phyloP scores from a whole-genome alignment of 257 asterid genomes.

The Solanum phureja region DNA sequence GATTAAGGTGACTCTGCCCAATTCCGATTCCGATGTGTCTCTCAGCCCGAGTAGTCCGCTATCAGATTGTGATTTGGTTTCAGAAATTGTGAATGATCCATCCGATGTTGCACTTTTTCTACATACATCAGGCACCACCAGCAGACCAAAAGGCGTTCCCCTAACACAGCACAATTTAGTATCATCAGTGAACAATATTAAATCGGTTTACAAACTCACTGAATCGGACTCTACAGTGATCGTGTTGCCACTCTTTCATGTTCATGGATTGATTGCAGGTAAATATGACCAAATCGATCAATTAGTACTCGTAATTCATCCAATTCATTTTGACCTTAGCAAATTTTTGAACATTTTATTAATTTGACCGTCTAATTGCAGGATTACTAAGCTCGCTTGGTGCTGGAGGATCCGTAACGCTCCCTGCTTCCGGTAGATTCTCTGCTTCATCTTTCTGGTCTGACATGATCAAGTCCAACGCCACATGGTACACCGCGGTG shows the following conservation, averaged over 20 bases:
- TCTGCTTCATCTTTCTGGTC: constrained; percentile 91
- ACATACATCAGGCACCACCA: constrained; percentile 98
- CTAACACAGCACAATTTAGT: constrained; percentile 67
- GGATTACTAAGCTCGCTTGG: constrained; percentile 76
- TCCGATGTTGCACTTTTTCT: constrained; percentile 78
- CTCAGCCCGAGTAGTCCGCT: constrained; percentile 29
- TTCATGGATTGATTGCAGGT: constrained; percentile 75
- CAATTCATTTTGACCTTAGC: not conserved
- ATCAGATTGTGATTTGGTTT: constrained; percentile 22
- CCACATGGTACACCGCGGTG: constrained; percentile 96
- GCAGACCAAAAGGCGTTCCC: constrained; percentile 97
- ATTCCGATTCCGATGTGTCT: constrained; percentile 30
- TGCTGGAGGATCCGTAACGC: constrained; percentile 77
- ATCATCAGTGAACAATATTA: constrained; percentile 66
- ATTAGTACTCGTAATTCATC: not conserved
- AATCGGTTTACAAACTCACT: constrained; percentile 57
- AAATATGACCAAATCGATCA: not conserved
- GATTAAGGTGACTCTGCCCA: constrained; percentile 38
- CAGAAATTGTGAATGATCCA: constrained; percentile 52
- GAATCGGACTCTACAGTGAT: constrained; percentile 85
- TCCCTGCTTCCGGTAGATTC: constrained; percentile 87
- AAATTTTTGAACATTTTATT: not conserved
- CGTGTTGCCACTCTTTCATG: constrained; percentile 86
- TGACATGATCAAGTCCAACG: constrained; percentile 56
- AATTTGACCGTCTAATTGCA: not conserved